A percentile compares a stretch with the other conserved stretches of the same genome.
phyloP scores from a whole-genome alignment of 805 yeast species.

The Spathaspora boniae region DNA sequence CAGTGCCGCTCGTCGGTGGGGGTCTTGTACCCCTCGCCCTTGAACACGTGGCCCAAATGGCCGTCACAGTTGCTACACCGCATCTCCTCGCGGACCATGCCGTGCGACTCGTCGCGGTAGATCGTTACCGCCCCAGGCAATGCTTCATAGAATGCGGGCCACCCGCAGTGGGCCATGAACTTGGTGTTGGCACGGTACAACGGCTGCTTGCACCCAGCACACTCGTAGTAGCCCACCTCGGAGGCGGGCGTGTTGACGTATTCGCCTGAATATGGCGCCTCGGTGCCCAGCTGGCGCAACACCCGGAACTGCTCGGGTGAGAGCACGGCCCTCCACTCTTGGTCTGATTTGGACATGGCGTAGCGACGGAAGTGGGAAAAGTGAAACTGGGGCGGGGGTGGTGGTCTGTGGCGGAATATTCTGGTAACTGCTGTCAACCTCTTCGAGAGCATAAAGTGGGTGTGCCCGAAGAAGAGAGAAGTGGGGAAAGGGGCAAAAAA shows the following conservation, averaged over 20 bases:
- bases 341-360: conserved; percentile 36
- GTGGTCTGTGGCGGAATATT: too few species aligned
- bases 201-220: conserved; percentile 85
- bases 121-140: conserved; percentile 72
- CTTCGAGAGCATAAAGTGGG: too few species aligned
- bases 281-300: conserved; percentile 71
- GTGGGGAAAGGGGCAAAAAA: too few species aligned
- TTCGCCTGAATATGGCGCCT: conserved; percentile 62
- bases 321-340: conserved; percentile 79
- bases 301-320: conserved; percentile 76
- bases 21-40: conserved; percentile 85
- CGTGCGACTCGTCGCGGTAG: conserved; percentile 57
- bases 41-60: conserved; percentile 92
- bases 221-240: conserved; percentile 62
- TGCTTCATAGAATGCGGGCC: conserved; percentile 97
- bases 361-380: too few species aligned
- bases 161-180: conserved; percentile 90
- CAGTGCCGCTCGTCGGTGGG: conserved; percentile 95
- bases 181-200: conserved; percentile 76
- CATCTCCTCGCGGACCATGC: conserved; percentile 88
- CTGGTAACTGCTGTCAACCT: too few species aligned
- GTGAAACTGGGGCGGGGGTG: too few species aligned
- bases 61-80: conserved; percentile 86
- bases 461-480: too few species aligned
- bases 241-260: conserved; percentile 51